A percentile compares a stretch with the other conserved stretches of the same genome.
Evolutionary conservation across 768 basidiomycete genomes (phyloP).

Genomic region (Lepiota subincarnata): DNA sequence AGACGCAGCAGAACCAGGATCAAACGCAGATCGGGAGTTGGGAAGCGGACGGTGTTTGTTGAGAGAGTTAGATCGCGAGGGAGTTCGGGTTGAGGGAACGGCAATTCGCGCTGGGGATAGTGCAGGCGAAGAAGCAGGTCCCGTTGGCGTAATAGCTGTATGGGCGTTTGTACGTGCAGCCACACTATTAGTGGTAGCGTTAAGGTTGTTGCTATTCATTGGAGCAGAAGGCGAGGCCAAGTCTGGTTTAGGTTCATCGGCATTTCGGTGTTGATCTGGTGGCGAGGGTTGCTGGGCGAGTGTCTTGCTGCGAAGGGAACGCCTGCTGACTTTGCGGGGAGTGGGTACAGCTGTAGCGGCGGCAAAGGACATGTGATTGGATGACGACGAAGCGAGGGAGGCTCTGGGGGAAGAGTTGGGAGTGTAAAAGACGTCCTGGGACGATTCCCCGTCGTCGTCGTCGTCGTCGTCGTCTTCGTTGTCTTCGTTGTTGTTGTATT

Average conservation of each 20-base stretch:
- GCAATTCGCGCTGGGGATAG: slow-evolving; percentile 10
- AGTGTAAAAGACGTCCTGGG: slow-evolving; percentile 57
- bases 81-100: slow-evolving; percentile 25
- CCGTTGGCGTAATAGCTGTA: no score
- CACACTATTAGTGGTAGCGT: neutral
- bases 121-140: neutral
- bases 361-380: slow-evolving; percentile 23
- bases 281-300: slow-evolving; percentile 4
- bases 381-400: slow-evolving; percentile 35
- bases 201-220: slow-evolving; percentile 6
- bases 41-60: neutral
- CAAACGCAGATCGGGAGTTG: slow-evolving; percentile 6
- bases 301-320: slow-evolving; percentile 15
- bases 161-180: neutral
- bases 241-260: slow-evolving; percentile 2
- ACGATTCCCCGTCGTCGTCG: slow-evolving; percentile 16
- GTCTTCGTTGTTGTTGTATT: neutral
- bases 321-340: slow-evolving; percentile 24
- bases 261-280: slow-evolving; percentile 1
- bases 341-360: slow-evolving; percentile 12
- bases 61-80: slow-evolving; percentile 15
- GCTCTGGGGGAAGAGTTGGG: slow-evolving; percentile 52
- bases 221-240: slow-evolving; percentile 5
- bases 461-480: neutral
- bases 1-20: neutral